Conservation (phyloP, 2,329 filamentous ascomycete genomes). For the Neofusicoccum kwambonambiense region DNA sequence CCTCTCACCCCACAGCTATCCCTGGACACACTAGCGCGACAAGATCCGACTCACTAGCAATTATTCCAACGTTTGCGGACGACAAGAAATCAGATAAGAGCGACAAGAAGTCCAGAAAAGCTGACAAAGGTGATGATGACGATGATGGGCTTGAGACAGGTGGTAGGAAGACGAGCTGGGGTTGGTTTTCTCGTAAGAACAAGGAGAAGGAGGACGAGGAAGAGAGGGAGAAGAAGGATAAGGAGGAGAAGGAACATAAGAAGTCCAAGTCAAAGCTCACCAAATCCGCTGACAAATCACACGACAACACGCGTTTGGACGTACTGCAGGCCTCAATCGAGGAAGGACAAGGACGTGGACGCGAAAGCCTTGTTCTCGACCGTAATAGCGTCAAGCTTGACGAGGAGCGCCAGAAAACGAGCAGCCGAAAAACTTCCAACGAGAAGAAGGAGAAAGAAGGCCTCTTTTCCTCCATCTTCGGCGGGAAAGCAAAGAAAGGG, state of each 20-base stretch:
- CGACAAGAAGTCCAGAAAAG: constrained; percentile 66
- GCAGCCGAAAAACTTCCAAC: constrained; percentile 65
- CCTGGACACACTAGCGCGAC: constrained; percentile 61
- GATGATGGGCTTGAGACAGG: constrained; percentile 62
- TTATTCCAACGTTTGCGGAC: constrained; percentile 73
- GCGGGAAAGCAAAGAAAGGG: constrained; percentile 81
- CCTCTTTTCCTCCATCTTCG: constrained; percentile 91
- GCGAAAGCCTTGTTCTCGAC: constrained; percentile 82
- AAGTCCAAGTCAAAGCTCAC: constrained; percentile 62
- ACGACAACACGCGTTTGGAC: constrained; percentile 78
- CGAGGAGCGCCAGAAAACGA: constrained; percentile 80
- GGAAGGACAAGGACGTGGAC: constrained; percentile 56
- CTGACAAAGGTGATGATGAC: constrained; percentile 68
- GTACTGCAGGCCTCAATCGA: constrained; percentile 87
- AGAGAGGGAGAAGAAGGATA: constrained; percentile 55
- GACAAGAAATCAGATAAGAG: constrained; percentile 75
- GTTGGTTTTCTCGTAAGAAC: constrained; percentile 72
- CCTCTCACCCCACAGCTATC: constrained; percentile 64
- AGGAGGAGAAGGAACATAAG: constrained; percentile 44
- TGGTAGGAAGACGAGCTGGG: constrained; percentile 77
- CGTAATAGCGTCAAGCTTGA: constrained; percentile 73
- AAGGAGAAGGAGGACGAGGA: constrained; percentile 69
- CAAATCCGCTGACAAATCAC: constrained; percentile 46
- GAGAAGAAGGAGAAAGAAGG: constrained; percentile 88
- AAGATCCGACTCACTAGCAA: constrained; percentile 74